A percentile compares a stretch with the other conserved stretches of the same genome.
These are phyloP conservation scores for Neurospora sp. DNA, from an alignment of 495 filamentous ascomycete genomes.

Conservation along the genomic window DNA sequence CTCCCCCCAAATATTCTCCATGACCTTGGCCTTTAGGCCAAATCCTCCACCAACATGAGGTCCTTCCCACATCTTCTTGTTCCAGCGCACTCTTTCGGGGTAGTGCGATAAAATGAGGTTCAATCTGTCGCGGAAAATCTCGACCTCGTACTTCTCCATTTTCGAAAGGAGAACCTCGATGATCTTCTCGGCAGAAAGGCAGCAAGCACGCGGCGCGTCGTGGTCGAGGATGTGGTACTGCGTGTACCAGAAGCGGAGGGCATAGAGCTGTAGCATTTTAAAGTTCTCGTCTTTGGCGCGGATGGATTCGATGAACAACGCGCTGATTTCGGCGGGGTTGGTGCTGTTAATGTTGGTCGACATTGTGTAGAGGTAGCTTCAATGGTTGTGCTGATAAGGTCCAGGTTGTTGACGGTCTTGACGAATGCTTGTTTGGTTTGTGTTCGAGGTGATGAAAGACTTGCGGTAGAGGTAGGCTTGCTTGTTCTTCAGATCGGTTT, in stretches of 20 bases:
- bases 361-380: too few species aligned
- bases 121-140: background rate
- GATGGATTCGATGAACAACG: background rate
- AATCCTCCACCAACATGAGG: background rate
- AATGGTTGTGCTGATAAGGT: too few species aligned
- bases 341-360: too few species aligned
- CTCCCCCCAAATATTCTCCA: background rate
- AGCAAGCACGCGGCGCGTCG: too few species aligned
- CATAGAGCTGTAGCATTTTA: background rate
- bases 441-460: too few species aligned
- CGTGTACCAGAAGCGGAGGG: background rate
- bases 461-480: background rate
- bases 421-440: too few species aligned
- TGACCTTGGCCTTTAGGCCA: background rate
- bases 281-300: background rate
- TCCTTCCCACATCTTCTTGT: background rate
- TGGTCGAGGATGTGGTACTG: background rate
- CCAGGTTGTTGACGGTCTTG: too few species aligned
- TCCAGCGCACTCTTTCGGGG: background rate
- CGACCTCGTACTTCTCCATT: background rate
- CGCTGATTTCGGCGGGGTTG: background rate
- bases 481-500: background rate
- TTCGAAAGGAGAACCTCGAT: background rate
- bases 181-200: background rate
- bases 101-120: background rate